Conservation (phyloP, 2,329 filamentous ascomycete species). For the Lasiodiplodia sp. region DNA sequence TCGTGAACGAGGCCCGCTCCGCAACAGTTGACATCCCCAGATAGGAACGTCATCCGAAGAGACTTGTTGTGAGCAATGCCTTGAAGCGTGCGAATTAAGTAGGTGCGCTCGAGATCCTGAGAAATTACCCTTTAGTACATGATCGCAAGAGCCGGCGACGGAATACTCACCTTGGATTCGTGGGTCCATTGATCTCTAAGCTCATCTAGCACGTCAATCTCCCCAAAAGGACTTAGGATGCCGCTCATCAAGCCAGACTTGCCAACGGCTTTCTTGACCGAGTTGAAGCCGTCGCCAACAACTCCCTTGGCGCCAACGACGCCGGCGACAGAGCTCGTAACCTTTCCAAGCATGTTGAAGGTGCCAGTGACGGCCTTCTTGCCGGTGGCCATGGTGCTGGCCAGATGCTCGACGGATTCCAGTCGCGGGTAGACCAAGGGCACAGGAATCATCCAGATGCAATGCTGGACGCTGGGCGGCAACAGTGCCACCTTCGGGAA, state of each 20-base stretch:
- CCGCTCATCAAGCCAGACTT: slow-evolving; percentile 96
- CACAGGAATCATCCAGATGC: slow-evolving; percentile 93
- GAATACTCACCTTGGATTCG: slow-evolving; percentile 75
- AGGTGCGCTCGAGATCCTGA: slow-evolving; percentile 90
- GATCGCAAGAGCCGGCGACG: neutral
- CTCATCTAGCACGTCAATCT: slow-evolving; percentile 93
- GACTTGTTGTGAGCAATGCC: slow-evolving; percentile 95
- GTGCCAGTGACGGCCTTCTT: slow-evolving; percentile 97
- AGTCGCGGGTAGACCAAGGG: slow-evolving; percentile 90
- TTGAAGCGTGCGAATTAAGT: slow-evolving; percentile 93
- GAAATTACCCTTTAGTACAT: slow-evolving; percentile 30
- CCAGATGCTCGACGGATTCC: slow-evolving; percentile 89
- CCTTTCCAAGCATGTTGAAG: slow-evolving; percentile 94
- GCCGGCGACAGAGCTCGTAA: slow-evolving; percentile 92
- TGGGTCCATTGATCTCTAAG: slow-evolving; percentile 98
- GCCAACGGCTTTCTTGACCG: slow-evolving; percentile 95
- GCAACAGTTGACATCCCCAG: slow-evolving; percentile 87
- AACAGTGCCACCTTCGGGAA: slow-evolving; percentile 94
- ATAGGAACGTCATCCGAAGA: slow-evolving; percentile 95
- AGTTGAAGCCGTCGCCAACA: slow-evolving; percentile 89
- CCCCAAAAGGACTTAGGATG: slow-evolving; percentile 93
- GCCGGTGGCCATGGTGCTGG: slow-evolving; percentile 88
- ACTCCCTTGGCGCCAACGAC: slow-evolving; percentile 95
- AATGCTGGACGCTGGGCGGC: slow-evolving; percentile 93
- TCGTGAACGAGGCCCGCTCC: slow-evolving; percentile 95